Conservation (phyloP, 805 yeast genomes). For the Candida railenensis region DNA sequence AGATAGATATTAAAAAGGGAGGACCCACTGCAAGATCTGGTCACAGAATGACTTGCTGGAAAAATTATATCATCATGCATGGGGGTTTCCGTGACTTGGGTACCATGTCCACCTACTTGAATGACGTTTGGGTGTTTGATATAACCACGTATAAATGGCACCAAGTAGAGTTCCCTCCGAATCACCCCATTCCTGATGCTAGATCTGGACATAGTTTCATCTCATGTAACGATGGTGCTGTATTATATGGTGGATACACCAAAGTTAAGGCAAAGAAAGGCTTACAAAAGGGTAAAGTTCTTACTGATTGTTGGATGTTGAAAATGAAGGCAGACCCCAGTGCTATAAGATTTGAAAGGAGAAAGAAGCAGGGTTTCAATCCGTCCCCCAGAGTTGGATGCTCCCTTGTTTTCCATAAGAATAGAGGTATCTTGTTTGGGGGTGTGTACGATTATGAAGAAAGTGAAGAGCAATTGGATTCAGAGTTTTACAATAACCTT, state of each 20-base stretch:
- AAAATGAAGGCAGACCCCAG: slow-evolving; percentile 83
- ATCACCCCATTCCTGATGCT: slow-evolving; percentile 81
- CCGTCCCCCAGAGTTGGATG: slow-evolving; percentile 96
- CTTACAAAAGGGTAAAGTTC: slow-evolving; percentile 84
- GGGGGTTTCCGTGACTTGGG: slow-evolving; percentile 96
- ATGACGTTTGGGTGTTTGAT: slow-evolving; percentile 92
- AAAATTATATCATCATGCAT: slow-evolving; percentile 76
- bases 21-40: slow-evolving; percentile 87
- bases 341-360: slow-evolving; percentile 82
- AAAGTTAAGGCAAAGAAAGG: slow-evolving; percentile 90
- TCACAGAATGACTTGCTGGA: slow-evolving; percentile 88
- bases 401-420: slow-evolving; percentile 83
- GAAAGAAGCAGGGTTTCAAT: slow-evolving; percentile 84
- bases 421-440: slow-evolving; percentile 90
- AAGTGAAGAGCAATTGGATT: slow-evolving; percentile 87
- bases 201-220: slow-evolving; percentile 90
- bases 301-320: slow-evolving; percentile 81
- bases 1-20: slow-evolving; percentile 69
- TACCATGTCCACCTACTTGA: slow-evolving; percentile 73
- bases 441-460: slow-evolving; percentile 96
- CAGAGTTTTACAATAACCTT: slow-evolving; percentile 77
- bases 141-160: slow-evolving; percentile 87
- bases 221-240: slow-evolving; percentile 77
- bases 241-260: slow-evolving; percentile 90
- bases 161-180: slow-evolving; percentile 82